Evolutionary conservation across 139 green algal genomes (phyloP).

Genomic region (Picochlorum sp.): DNA sequence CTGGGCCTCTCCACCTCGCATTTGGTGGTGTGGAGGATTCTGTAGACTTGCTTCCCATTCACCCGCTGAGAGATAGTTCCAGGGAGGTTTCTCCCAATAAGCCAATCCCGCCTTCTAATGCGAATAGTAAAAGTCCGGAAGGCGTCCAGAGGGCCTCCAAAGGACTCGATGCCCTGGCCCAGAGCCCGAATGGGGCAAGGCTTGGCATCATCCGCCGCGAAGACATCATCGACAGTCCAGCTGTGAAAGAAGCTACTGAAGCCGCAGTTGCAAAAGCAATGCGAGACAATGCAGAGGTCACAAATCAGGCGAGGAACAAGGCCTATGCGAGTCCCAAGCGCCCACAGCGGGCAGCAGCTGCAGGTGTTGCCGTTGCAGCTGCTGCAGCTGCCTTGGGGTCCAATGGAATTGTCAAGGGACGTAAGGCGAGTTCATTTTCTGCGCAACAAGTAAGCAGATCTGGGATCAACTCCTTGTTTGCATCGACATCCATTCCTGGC

Average conservation of each 20-base stretch:
- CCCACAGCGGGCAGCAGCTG: conserved; percentile 10
- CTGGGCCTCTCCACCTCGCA: neutral
- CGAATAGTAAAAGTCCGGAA: neutral
- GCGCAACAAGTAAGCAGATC: neutral
- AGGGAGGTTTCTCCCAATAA: neutral
- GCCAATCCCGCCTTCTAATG: neutral
- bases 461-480: neutral
- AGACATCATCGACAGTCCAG: conserved; percentile 21
- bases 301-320: neutral
- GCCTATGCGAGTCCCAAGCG: neutral
- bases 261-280: conserved; percentile 20
- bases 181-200: conserved; percentile 1
- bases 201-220: conserved; percentile 1
- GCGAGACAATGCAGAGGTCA: conserved; percentile 5
- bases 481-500: neutral
- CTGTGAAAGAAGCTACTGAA: conserved; percentile 20
- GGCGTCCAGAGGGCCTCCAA: neutral
- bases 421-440: neutral
- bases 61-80: conserved; percentile 4
- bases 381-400: conserved; percentile 8
- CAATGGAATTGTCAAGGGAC: neutral
- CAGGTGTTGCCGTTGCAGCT: conserved; percentile 10
- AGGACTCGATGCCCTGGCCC: conserved; percentile 1
- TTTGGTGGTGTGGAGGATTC: neutral
- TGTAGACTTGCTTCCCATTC: conserved; percentile 27